Evolutionary conservation across 768 basidiomycete species (phyloP), one percentile per base, ranked within the genome.

Genomic region (Mycena galericulata): DNA sequence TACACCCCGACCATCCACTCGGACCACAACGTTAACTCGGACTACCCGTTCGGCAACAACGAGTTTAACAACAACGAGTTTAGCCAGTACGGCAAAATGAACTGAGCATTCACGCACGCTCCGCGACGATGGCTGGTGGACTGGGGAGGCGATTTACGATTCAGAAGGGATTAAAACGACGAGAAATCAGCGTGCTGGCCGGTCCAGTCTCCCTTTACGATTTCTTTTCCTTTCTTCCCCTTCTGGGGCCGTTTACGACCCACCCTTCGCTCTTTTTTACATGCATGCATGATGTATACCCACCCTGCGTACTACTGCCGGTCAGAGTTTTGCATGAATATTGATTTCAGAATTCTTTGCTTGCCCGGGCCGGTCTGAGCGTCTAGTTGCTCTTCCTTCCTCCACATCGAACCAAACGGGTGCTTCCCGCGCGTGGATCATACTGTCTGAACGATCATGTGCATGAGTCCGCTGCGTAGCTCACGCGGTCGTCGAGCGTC

Each of bases 1-100:
- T 89, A 86, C 76, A 77, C 74, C 30, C 84, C 84, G 24, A 74
- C 76, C 29, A 45, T 71, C 32, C 65, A 65, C 18, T 20, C 62
- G 22, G 66, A 73, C 59, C 17, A 61, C 46, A 46, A 45, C 56
- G 65, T 41, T 30, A n/a, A n/a, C n/a, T n/a, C n/a, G n/a, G n/a
- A n/a, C n/a, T n/a, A n/a, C n/a, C n/a, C n/a, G n/a, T n/a, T n/a
- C n/a, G n/a, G n/a, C n/a, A n/a, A n/a, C n/a, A n/a, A n/a, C n/a
- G 43, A 38, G 45, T 50, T 68, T 29, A 24, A 41, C 14, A 36
- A 56, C 57, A 53, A 20, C 26, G 30, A 67, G 53, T 59, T 8
- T 22, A 47, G 40, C 26, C 38, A 47, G 26, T 36, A 34, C 24
- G 26, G 17, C 34, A 50, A 62, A 55, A 55, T 63, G 62, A n/a